Evolutionary conservation across 2,329 filamentous ascomycete species (phyloP), one percentile per base, ranked within the genome.

Genomic region (Pseudocercospora pini-densiflorae): DNA sequence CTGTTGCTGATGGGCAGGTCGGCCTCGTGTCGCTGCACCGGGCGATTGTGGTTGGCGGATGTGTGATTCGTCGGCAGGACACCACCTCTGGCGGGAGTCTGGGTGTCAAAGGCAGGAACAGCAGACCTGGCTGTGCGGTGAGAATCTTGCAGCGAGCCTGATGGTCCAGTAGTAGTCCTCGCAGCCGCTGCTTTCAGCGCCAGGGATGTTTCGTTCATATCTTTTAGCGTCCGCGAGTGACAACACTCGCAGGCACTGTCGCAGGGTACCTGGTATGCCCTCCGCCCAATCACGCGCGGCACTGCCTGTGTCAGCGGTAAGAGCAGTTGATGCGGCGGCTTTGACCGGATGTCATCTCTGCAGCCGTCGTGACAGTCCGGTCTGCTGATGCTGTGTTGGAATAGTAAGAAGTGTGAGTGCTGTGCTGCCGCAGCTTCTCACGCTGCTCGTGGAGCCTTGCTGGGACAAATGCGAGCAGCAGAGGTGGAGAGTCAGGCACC

Each of bases 151-250:
- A 36, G 55, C 55, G 55, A 58, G 55, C 12, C 24, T 55, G 51
- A 55, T 55, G 51, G 51, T n/a, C 27, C 51, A 55, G 51, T 55
- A 27, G 51, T 55, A 27, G 55, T 43, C 4, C 55, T 58, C 55
- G 55, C 33, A 40, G 55, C 55, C 31, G 55, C 19, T 58, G 55
- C 55, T 58, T 14, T 36, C 55, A 31, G 55, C 55, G 55, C 55
- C 31, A 36, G 31, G 55, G 33, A 23, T 36, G 31, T 43, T 58
- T 58, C 55, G 55, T 58, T 36, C 55, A 58, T 58, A 36, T 58
- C 55, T 19, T 43, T 36, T 36, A 43, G 55, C 55, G 31, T 36
- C 55, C 31, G 55, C 31, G 55, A 51, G 55, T 58, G 55, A 58
- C 55, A 58, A 58, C 31, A 58, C 31, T 43, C 55, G 24, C 55